A percentile compares a stretch with the other conserved stretches of the same genome.
Conservation (phyloP, 768 basidiomycete genomes). For the Suillus cothurnatus region DNA sequence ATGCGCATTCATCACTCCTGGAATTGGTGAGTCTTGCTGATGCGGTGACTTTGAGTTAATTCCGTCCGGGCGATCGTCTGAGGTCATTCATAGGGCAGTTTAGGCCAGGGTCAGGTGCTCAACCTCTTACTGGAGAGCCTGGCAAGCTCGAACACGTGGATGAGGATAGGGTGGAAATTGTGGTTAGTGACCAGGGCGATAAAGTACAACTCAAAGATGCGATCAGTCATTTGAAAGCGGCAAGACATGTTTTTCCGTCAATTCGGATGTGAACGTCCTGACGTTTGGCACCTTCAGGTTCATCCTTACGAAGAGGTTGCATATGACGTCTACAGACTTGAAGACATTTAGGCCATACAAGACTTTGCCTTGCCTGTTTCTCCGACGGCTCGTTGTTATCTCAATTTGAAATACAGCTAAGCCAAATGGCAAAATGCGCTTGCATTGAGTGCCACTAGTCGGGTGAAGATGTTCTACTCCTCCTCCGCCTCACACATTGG, state of each 20-base stretch:
- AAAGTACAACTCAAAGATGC: slow-evolving; percentile 40
- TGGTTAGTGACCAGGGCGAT: slow-evolving; percentile 43
- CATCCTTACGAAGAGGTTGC: slow-evolving; percentile 63
- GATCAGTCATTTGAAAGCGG: slow-evolving; percentile 49
- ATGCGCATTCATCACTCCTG: slow-evolving; percentile 57
- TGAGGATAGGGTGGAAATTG: slow-evolving; percentile 54
- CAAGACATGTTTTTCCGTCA: slow-evolving; percentile 26
- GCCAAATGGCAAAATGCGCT: slow-evolving; percentile 1
- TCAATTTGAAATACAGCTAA: not conserved
- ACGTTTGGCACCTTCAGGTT: slow-evolving; percentile 32
- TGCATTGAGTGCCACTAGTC: not conserved
- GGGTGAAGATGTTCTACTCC: not conserved
- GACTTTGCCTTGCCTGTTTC: not conserved
- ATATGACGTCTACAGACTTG: slow-evolving; percentile 55
- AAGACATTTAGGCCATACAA: slow-evolving; percentile 38
- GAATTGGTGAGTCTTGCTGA: slow-evolving; percentile 44
- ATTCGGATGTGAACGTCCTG: slow-evolving; percentile 3
- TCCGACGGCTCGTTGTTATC: not conserved
- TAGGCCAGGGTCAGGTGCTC: slow-evolving; percentile 41
- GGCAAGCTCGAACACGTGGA: slow-evolving; percentile 51
- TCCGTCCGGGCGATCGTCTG: not conserved
- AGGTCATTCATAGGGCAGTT: slow-evolving; percentile 44
- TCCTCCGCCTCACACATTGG: no score
- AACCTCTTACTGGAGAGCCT: slow-evolving; percentile 45
- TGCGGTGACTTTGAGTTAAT: slow-evolving; percentile 1